Conservation (phyloP, 2,329 filamentous ascomycete genomes). For the Venturia carpophila region DNA sequence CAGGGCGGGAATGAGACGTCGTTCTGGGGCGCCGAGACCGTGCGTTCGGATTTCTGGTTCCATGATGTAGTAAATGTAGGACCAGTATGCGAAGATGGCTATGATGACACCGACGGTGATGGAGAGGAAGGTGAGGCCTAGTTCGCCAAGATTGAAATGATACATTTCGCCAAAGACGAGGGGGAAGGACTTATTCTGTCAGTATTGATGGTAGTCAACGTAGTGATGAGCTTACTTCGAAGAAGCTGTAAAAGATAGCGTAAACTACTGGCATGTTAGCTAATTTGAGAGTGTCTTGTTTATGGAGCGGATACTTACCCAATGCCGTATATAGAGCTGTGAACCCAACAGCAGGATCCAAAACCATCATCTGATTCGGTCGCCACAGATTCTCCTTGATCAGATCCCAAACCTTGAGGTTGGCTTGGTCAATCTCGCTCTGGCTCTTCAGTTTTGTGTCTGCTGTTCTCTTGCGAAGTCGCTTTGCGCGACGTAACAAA, state of each 20-base stretch:
- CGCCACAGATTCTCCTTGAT: constrained; percentile 22
- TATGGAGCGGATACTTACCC: neutral
- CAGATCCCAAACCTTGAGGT: constrained; percentile 18
- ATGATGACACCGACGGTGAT: constrained; percentile 28
- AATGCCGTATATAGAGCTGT: constrained; percentile 27
- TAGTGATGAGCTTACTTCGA: constrained; percentile 18
- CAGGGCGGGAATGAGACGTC: constrained; percentile 29
- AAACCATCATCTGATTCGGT: constrained; percentile 27
- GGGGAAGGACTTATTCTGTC: constrained; percentile 27
- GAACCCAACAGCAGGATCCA: constrained; percentile 29
- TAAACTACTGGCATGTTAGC: constrained; percentile 24
- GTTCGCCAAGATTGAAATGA: constrained; percentile 32
- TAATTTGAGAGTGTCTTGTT: neutral
- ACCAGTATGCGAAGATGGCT: constrained; percentile 23
- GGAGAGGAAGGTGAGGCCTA: constrained; percentile 29
- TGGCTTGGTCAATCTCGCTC: constrained; percentile 19
- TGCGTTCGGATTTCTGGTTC: constrained; percentile 23
- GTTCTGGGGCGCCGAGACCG: constrained; percentile 26
- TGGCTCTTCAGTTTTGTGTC: constrained; percentile 18
- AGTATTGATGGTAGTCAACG: constrained; percentile 21
- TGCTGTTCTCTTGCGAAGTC: constrained; percentile 21
- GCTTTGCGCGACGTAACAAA: constrained; percentile 24
- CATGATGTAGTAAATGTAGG: constrained; percentile 23
- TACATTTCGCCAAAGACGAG: constrained; percentile 36
- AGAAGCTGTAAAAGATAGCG: constrained; percentile 26